Evolutionary conservation across 2,329 filamentous ascomycete genomes (phyloP), one percentile per base, ranked within the genome.

Genomic region (Aspergillus chevalieri): DNA sequence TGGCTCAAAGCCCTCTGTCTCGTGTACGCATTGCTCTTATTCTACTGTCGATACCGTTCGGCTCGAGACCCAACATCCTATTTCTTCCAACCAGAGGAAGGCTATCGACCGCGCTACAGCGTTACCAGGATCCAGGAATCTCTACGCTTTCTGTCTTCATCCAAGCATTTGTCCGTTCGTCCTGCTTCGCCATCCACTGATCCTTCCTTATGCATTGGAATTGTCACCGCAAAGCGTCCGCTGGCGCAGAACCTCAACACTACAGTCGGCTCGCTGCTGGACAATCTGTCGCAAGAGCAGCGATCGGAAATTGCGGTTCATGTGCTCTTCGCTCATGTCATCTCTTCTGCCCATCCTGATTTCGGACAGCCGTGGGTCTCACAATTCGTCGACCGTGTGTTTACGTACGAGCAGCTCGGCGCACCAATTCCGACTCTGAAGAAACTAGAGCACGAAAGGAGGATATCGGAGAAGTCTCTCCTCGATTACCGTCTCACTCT

Each of bases 401-500:
- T 76, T 41, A 65, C 64, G 4, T 77, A 77, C 55, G 60, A 58
- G 3, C 43, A 70, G 19, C 52, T 69, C 10, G 53, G 64, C 28
- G 50, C 48, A 1, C 48, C 49, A 6, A 33, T 49, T 10, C 39
- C 47, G n/a, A 46, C 43, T 9, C 45, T 63, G 14, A 43, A 15
- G 7, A 43, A 45, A 14, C 36, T 55, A 21, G 59, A 62, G 36
- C 46, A 49, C 28, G 44, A 51, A 26, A 54, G 53, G n/a, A 55
- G 56, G 4, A 55, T 65, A 10, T 62, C 63, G 33, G 54, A 65
- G 22, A 77, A 77, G 52, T 70, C 65, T 4, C 56, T 76, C 3
- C 69, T 70, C 46, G 74, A 77, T 51, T 76, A 76, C 53, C 62
- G 59, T 10, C 69, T 72, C 30, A 56, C 75, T 15, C 59, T 77